phyloP scores from a whole-genome alignment of 257 asterid species.

The Phtheirospermum japonicum region DNA sequence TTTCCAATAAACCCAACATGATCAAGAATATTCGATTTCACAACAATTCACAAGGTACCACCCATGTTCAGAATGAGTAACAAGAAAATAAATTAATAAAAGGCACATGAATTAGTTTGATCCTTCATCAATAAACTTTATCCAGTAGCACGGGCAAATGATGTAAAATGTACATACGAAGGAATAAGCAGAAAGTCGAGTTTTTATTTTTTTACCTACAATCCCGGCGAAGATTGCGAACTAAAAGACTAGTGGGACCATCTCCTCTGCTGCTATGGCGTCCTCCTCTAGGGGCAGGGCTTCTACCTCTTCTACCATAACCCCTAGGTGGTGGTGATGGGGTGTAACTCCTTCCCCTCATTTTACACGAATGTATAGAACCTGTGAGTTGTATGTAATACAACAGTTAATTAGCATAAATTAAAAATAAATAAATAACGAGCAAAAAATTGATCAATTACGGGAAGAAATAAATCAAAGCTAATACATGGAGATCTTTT shows the following conservation, averaged over 20 bases:
- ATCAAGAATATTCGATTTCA: too few species aligned
- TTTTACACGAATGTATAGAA: constrained; percentile 3
- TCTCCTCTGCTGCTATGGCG: constrained; percentile 38
- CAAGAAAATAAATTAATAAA: neutral
- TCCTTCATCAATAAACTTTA: neutral
- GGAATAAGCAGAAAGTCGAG: neutral
- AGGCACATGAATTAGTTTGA: neutral
- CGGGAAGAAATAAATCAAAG: too few species aligned
- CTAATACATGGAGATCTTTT: neutral
- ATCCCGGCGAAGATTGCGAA: constrained; percentile 72
- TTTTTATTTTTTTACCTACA: constrained; percentile 43
- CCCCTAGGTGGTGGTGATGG: constrained; percentile 38
- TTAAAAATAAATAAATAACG: neutral
- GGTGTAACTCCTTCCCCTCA: constrained; percentile 39
- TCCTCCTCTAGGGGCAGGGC: constrained; percentile 35
- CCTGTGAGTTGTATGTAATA: neutral
- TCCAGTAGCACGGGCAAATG: neutral
- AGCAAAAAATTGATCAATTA: neutral
- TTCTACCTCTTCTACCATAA: constrained; percentile 35
- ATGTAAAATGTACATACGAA: neutral
- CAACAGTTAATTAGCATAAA: neutral
- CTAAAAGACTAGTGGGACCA: constrained; percentile 68
- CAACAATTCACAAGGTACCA: too few species aligned
- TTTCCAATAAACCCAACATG: neutral
- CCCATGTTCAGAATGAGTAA: neutral